phyloP scores from a whole-genome alignment of 2,329 filamentous ascomycete genomes.

The Trichoderma brevicompactum region DNA sequence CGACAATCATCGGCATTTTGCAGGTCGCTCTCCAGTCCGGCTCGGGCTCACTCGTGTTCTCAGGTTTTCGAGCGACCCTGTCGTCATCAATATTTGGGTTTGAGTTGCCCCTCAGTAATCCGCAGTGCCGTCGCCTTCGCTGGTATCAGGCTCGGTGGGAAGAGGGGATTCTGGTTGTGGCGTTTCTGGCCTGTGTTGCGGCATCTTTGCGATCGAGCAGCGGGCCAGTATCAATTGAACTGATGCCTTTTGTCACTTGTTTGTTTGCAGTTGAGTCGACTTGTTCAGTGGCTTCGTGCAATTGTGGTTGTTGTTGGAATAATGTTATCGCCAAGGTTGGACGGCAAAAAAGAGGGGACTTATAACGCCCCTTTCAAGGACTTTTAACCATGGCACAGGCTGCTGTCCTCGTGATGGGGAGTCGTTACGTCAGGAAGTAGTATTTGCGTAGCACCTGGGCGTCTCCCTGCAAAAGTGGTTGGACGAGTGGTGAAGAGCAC shows the following conservation, averaged over 20 bases:
- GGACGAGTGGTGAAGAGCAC: constrained; percentile 5
- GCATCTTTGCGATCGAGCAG: constrained; percentile 13
- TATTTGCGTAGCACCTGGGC: constrained; percentile 21
- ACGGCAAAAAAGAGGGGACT: constrained; percentile 4
- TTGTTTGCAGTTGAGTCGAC: no score
- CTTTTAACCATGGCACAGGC: constrained; percentile 11
- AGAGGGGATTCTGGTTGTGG: constrained; percentile 38
- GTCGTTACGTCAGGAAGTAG: constrained; percentile 27
- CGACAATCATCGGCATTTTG: background rate
- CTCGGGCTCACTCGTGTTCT: constrained; percentile 5
- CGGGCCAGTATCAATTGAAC: no score
- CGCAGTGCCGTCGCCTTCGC: constrained; percentile 41
- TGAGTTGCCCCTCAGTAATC: constrained; percentile 34
- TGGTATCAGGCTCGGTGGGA: constrained; percentile 40
- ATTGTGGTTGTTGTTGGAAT: background rate
- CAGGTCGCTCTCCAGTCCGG: background rate
- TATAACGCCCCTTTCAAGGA: constrained; percentile 19
- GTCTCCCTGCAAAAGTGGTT: background rate
- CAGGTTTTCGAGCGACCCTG: background rate
- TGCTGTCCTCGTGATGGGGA: constrained; percentile 20
- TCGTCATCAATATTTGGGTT: constrained; percentile 11
- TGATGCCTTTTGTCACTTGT: background rate
- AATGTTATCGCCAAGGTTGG: background rate
- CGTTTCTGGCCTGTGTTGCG: constrained; percentile 40
- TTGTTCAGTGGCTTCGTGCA: constrained; percentile 3